Percentiles rank a stretch among this genome's conserved stretches.
Conservation (phyloP, 2,329 filamentous ascomycete species). For the Lanzia echinophila region DNA sequence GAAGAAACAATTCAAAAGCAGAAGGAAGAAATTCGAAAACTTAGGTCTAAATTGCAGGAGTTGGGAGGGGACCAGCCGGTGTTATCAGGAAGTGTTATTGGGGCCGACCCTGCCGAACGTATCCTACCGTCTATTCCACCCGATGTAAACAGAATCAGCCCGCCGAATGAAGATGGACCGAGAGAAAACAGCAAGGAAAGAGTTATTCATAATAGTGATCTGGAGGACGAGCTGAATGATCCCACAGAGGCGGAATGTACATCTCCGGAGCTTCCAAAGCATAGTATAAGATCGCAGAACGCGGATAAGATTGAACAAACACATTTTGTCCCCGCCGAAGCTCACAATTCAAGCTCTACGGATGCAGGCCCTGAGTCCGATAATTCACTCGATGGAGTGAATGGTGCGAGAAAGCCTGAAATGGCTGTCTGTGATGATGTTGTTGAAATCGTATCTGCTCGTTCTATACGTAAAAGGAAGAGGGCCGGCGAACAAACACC, state of each 20-base stretch:
- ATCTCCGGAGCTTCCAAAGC: background rate
- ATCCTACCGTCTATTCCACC: background rate
- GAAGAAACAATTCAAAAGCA: background rate
- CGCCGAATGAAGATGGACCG: background rate
- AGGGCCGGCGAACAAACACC: slow-evolving; percentile 7
- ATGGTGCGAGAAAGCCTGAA: background rate
- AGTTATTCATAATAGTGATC: background rate
- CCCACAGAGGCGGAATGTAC: background rate
- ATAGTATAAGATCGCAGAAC: background rate
- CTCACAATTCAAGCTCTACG: slow-evolving; percentile 24
- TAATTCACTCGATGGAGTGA: background rate
- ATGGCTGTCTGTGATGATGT: slow-evolving; percentile 13
- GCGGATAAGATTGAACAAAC: slow-evolving; percentile 11
- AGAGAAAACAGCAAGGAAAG: background rate
- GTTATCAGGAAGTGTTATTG: background rate
- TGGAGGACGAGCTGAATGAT: background rate
- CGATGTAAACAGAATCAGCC: background rate
- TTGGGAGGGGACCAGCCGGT: background rate
- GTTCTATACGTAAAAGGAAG: slow-evolving; percentile 26
- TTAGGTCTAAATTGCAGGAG: background rate
- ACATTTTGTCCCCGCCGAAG: slow-evolving; percentile 13
- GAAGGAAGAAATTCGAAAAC: background rate
- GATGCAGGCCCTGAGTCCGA: slow-evolving; percentile 17
- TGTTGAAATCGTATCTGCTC: slow-evolving; percentile 23
- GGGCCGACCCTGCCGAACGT: background rate